Evolutionary conservation across 2,329 filamentous ascomycete species (phyloP), one percentile per base, ranked within the genome.

Genomic region (Bipolaris victoriae): DNA sequence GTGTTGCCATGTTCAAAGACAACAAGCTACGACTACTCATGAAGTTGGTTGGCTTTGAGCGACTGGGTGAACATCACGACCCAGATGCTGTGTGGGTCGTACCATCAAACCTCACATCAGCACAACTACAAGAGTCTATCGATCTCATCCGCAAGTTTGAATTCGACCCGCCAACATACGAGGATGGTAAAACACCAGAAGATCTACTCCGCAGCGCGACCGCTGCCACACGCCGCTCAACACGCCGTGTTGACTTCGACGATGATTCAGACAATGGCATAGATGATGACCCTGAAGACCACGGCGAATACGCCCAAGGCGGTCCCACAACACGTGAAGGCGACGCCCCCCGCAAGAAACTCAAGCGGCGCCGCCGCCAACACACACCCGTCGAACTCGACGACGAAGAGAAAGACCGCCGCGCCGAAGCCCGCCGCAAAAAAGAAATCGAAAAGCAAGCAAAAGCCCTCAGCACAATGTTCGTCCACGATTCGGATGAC

Each of bases 21-120:
- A 88, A 90, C 9, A 89, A 94, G 68, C 83, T 98, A 2, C 89
- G 93, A 33, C 86, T 98, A 1, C 84, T 99, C 3, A 89, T 98
- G 84, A 88, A 83, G 1, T 82, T 95, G 0, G 82, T 89, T 16
- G 90, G 90, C 0, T 85, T 96, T 60, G 83, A 89, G 67, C 83
- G 88, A 49, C 71, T 86, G 7, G 86, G 85, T 31, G 75, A 79
- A 36, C 88, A 92, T 40, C 91, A 96, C 69, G 88, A 90, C 3
- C 83, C 85, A 0, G 90, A 94, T 56, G 88, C 90, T 1, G 80
- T 83, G 0, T 98, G 95, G 95, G 79, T 90, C 41, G 82, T 98
- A 39, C 90, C 92, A 0, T 82, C 86, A 1, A 77, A 81, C 0
- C 67, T 94, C 11, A 83, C 86, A 0, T 84, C 90, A 1, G 82